A percentile compares a stretch with the other conserved stretches of the same genome.
phyloP scores from a whole-genome alignment of 805 yeast species.

The Metschnikowia santaceciliae region DNA sequence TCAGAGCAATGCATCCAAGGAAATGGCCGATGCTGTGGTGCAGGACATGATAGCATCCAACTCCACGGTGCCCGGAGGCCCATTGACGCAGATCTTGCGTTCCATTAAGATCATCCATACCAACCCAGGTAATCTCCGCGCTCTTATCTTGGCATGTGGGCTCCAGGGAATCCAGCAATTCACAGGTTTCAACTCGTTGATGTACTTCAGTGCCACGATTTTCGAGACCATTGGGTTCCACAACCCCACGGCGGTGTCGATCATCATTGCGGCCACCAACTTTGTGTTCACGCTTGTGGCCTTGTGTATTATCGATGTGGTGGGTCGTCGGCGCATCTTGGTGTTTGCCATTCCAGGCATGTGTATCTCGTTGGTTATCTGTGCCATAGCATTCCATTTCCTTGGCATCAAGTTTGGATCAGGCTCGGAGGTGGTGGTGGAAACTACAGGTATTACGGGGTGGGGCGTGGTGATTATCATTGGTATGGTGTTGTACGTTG shows the following conservation, averaged over 20 bases:
- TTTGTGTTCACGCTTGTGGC: constrained; percentile 85
- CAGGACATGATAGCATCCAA: constrained; percentile 54
- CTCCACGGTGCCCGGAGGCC: constrained; percentile 41
- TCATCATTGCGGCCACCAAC: constrained; percentile 91
- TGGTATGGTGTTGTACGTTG: constrained; percentile 83
- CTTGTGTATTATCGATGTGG: constrained; percentile 76
- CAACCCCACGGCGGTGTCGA: constrained; percentile 90
- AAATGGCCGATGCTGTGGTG: constrained; percentile 61
- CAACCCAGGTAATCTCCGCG: constrained; percentile 79
- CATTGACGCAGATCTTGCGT: constrained; percentile 51
- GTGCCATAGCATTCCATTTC: constrained; percentile 90
- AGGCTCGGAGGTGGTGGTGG: constrained; percentile 35
- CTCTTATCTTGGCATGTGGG: constrained; percentile 85
- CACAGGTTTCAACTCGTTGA: constrained; percentile 92
- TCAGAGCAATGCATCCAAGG: constrained; percentile 60
- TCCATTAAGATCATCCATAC: constrained; percentile 61
- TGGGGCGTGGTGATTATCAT: constrained; percentile 89
- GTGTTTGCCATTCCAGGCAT: constrained; percentile 81
- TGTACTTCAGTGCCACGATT: constrained; percentile 92
- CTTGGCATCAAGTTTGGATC: constrained; percentile 58
- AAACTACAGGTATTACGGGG: constrained; percentile 52
- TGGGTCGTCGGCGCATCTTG: constrained; percentile 84
- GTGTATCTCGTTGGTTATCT: constrained; percentile 68
- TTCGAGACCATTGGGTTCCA: constrained; percentile 87
- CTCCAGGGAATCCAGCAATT: constrained; percentile 95